Base-by-base conservation (phyloP, 2,329 filamentous ascomycete genomes). In the Cryphonectria naterciae region DNA sequence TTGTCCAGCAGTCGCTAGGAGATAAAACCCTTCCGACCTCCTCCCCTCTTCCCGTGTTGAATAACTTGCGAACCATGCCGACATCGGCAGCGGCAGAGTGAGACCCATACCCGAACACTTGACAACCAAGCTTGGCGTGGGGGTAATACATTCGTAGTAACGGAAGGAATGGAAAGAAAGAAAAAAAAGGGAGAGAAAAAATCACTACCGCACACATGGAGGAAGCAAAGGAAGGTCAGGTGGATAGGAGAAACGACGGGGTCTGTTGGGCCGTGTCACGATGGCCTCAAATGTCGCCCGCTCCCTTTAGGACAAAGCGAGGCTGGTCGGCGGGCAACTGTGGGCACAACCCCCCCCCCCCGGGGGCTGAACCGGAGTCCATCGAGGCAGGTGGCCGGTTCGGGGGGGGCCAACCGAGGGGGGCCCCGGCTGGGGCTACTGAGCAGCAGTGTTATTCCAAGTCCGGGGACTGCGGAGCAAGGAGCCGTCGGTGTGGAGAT, bases 181-280 rank as follows among this genome's bases (percentile, higher is more conserved):
- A 11, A 54, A n/a, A n/a, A 8, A 4, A 8, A 13, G 10, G 10
- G 13, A 8, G 2, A 15, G 49, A 13, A 56, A 2, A 49, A 8
- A 15, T 6, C 32, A 32, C 32, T n/a, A n/a, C 3, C 32, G 4
- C 32, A 15, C n/a, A 25, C 11, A 15, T 56, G 52, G 13, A 56
- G 25, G n/a, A 15, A 56, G 8, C 52, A 13, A 56, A 28, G n/a
- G n/a, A 28, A 28, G 52, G 52, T 4, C 4, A 28, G 52, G 52
- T 56, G 52, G 13, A 56, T 13, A 28, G 28, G 0, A 73, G 65
- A 77, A 0, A 75, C 79, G 2, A 83, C 83, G 0, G 25, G 25
- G 10, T n/a, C 22, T 22, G 46, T 49, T 49, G 46, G 46, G 46
- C 46, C 46, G 46, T 49, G 46, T n/a, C 46, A 11, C n/a, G 46